Percentiles rank a stretch among this genome's conserved stretches.
Conservation (phyloP, 176 grass and related monocot species). For the Oryza officinalis region DNA sequence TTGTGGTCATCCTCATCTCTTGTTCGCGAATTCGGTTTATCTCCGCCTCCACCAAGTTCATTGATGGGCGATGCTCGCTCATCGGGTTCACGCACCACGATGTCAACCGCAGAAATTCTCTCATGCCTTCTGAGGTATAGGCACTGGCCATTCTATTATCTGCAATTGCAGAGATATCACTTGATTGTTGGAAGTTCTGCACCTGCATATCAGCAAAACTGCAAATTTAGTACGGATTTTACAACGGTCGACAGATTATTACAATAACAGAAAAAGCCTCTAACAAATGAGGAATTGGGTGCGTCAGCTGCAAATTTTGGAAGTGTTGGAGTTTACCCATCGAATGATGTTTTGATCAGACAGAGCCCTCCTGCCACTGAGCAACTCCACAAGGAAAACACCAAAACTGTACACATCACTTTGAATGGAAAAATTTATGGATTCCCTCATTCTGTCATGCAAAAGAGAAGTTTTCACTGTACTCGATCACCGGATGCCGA, state of each 20-base stretch:
- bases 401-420: constrained; percentile 96
- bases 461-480: constrained; percentile 27
- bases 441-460: constrained; percentile 60
- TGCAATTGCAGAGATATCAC: constrained; percentile 40
- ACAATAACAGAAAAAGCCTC: background rate
- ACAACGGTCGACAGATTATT: background rate
- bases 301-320: background rate
- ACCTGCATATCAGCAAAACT: constrained; percentile 47
- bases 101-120: constrained; percentile 69
- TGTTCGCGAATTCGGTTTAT: constrained; percentile 73
- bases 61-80: constrained; percentile 59
- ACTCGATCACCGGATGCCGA: background rate
- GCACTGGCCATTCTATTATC: constrained; percentile 65
- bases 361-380: constrained; percentile 56
- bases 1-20: constrained; percentile 75
- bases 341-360: constrained; percentile 71
- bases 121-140: constrained; percentile 77
- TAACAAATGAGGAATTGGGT: background rate
- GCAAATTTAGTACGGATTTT: background rate
- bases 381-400: constrained; percentile 85
- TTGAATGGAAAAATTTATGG: constrained; percentile 60
- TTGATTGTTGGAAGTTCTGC: constrained; percentile 64
- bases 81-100: constrained; percentile 64
- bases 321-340: constrained; percentile 53
- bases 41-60: constrained; percentile 79